Evolutionary conservation across 169 alveolate genomes (phyloP).

Genomic region (Plasmodium relictum): DNA sequence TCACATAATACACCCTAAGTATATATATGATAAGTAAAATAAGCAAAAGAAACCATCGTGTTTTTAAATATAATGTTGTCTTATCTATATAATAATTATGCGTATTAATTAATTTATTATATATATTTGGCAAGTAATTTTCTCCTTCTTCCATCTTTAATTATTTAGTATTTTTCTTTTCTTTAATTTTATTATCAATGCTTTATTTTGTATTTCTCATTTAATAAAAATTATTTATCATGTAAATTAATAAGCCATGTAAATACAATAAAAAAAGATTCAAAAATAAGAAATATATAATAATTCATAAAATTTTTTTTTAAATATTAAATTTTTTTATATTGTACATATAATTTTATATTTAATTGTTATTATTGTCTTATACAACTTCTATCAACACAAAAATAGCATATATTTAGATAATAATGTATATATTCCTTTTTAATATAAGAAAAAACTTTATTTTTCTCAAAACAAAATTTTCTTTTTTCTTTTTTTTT

Average conservation of each 20-base stretch:
- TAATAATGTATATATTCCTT: too few species aligned
- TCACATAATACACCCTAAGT: constrained; percentile 72
- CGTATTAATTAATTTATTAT: constrained; percentile 50
- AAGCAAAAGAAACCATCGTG: constrained; percentile 81
- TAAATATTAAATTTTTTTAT: too few species aligned
- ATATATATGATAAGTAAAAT: constrained; percentile 76
- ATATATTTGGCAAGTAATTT: constrained; percentile 28
- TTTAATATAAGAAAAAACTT: too few species aligned
- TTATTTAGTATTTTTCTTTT: neutral
- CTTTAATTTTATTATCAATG: constrained; percentile 1
- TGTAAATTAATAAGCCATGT: constrained; percentile 4
- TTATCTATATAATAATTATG: constrained; percentile 78
- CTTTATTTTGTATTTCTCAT: neutral
- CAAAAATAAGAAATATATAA: too few species aligned
- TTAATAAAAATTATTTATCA: neutral
- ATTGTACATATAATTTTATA: too few species aligned
- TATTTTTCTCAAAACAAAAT: too few species aligned
- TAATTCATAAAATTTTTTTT: too few species aligned
- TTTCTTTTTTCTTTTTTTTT: too few species aligned
- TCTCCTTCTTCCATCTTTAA: constrained; percentile 71
- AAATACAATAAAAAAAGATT: neutral
- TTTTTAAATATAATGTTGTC: constrained; percentile 63
- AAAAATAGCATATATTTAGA: too few species aligned
- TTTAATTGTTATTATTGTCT: too few species aligned
- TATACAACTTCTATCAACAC: too few species aligned